Evolutionary conservation across 148 eudicot genomes (phyloP), one percentile per base, ranked within the genome.

Genomic region (Nyssa sinensis): DNA sequence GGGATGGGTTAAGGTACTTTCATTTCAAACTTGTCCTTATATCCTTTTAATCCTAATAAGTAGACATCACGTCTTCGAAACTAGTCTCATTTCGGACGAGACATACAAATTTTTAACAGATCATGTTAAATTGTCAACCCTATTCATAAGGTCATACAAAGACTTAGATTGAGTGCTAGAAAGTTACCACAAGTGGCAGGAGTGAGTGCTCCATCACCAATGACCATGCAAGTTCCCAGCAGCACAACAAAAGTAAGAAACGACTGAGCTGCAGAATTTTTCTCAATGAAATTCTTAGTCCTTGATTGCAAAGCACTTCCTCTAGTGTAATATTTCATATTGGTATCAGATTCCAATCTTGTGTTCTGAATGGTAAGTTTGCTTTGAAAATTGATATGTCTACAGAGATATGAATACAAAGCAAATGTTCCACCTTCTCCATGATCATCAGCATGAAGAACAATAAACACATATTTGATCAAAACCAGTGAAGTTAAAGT

Each of bases 341-440:
- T 61, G 12, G 17, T n/a, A 30, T 62, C 75, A 12, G 59, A 24
- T 5, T 12, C 12, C 10, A 73, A 37, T n/a, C 9, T 44, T 3
- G 76, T 62, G 69, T 44, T 47, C 7, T 47, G 37, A 23, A 73
- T 73, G 9, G 76, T 44, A 9, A 73, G 23, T 37, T 47, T 73
- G 60, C 32, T 62, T 14, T n/a, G 12, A 30, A 73, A 73, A 7
- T 63, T 62, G 16, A 13, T 44, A 44, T 73, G 69, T 28, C 76
- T 59, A 11, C 68, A 73, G 37, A 73, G 76, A 14, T 32, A 63
- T 5, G 76, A 73, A 27, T 73, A 73, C 29, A 73, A 5, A 7
- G 76, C 76, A 6, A 73, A 73, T 3, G 76, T 73, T 4, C 76
- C 76, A 13, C 76, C 76, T 44, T 73, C 76, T 30, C 76, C 76